phyloP scores from a whole-genome alignment of 345 rosid species.

The Adansonia digitata region DNA sequence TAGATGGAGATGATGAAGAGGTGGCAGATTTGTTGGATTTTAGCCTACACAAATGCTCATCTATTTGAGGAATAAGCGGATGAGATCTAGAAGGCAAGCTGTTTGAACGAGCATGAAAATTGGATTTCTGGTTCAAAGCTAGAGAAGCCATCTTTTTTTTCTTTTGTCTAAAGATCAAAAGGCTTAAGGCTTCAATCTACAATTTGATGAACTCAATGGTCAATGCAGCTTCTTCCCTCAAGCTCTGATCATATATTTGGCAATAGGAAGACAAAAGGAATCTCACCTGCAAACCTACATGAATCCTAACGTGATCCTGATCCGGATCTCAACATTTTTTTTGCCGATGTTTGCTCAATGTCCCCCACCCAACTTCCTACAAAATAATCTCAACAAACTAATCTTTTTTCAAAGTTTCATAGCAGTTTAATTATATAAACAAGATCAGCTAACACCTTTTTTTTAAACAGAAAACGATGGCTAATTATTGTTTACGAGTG shows the following conservation, averaged over 20 bases:
- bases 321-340: not conserved
- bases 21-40: not conserved
- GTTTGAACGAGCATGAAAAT: constrained; percentile 1
- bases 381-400: not conserved
- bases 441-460: not conserved
- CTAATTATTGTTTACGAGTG: constrained; percentile 8
- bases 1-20: not conserved
- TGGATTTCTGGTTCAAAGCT: not conserved
- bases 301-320: not conserved
- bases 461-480: not conserved
- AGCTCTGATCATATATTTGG: not conserved
- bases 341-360: not conserved
- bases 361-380: not conserved
- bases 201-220: not conserved
- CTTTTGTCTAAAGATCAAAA: not conserved
- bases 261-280: not conserved
- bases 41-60: not conserved
- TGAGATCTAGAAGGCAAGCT: not conserved
- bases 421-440: too few relatives aligned
- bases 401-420: too few relatives aligned
- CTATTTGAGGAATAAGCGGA: not conserved
- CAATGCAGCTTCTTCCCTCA: not conserved
- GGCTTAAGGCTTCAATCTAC: not conserved
- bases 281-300: not conserved
- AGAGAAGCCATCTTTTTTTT: not conserved